Evolutionary conservation across 2,329 filamentous ascomycete genomes (phyloP).

Genomic region (Colletotrichum destructivum): DNA sequence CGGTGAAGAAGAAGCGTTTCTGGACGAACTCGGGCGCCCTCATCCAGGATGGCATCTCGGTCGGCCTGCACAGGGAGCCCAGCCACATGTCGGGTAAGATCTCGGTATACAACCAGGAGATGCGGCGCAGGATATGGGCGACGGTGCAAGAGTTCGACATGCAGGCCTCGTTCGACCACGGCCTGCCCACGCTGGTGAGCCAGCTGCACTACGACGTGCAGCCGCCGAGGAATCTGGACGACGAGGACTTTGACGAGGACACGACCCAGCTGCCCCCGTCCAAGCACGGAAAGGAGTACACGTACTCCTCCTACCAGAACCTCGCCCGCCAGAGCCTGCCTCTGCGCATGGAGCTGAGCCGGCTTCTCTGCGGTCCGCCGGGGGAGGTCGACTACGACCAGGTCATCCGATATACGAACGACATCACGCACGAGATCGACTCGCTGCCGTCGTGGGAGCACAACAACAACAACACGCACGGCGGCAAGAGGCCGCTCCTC

Average conservation of each 20-base stretch:
- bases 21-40: conserved; percentile 71
- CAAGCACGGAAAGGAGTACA: conserved; percentile 68
- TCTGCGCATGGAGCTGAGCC: conserved; percentile 70
- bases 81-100: conserved; percentile 69
- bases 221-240: conserved; percentile 70
- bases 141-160: conserved; percentile 75
- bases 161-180: conserved; percentile 74
- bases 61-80: conserved; percentile 73
- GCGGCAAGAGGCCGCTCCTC: conserved; percentile 69
- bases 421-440: conserved; percentile 74
- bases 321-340: conserved; percentile 69
- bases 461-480: conserved; percentile 51
- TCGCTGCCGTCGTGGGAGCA: conserved; percentile 70
- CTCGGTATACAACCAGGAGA: conserved; percentile 73
- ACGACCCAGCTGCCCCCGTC: conserved; percentile 66
- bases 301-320: conserved; percentile 72
- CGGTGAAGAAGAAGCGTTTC: conserved; percentile 76
- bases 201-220: conserved; percentile 70
- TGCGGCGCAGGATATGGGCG: conserved; percentile 73
- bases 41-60: conserved; percentile 70
- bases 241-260: conserved; percentile 70
- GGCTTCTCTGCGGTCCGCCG: conserved; percentile 68
- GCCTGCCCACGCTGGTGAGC: conserved; percentile 70
- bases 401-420: conserved; percentile 73
- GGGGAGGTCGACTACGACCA: conserved; percentile 73